Base-by-base conservation (phyloP, 306 rosid genomes). In the Cicer bijugum region DNA sequence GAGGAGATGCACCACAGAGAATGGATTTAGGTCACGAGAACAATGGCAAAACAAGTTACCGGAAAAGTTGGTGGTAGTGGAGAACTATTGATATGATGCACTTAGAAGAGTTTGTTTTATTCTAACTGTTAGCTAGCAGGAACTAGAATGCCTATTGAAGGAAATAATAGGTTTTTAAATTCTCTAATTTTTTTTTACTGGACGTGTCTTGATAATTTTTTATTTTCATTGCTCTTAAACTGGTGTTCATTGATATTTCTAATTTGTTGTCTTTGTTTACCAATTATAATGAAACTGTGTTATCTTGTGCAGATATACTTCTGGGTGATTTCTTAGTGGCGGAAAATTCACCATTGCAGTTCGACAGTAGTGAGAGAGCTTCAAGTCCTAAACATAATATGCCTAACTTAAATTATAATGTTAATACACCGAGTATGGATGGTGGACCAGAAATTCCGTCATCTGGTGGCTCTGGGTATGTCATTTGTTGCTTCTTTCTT, bases 291-390 rank as follows among this genome's bases (percentile, higher is more conserved):
- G 63, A 51, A 79, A 39, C 75, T 74, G 67, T 72, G 67, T 68
- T 76, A 70, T 73, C 70, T 38, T 78, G 67, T 84, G 82, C 97
- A 95, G 99, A 90, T 75, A 66, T 75, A 8, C 89, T 92, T 68
- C 82, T 95, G 56, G 99, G 67, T 80, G 97, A 95, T 88, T 90
- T 92, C 74, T 78, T 90, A 80, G 92, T 92, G 73, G 99, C 99
- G 20, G 99, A 95, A 80, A 90, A 95, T 84, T 84, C 97, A 0
- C 85, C 89, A 38, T 79, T 76, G 78, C 96, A 84, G 67, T 59
- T 89, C 28, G 97, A 89, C 38, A 43, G 8, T 53, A 87, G 65
- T 4, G 99, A 94, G 80, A 88, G 92, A 82, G 79, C 86, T 56
- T 76, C 86, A 71, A 90, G 88, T 81, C 81, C 92, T 60, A 85